Conservation (phyloP, 139 green algal species). For the Mesotaenium endlicherianum region DNA sequence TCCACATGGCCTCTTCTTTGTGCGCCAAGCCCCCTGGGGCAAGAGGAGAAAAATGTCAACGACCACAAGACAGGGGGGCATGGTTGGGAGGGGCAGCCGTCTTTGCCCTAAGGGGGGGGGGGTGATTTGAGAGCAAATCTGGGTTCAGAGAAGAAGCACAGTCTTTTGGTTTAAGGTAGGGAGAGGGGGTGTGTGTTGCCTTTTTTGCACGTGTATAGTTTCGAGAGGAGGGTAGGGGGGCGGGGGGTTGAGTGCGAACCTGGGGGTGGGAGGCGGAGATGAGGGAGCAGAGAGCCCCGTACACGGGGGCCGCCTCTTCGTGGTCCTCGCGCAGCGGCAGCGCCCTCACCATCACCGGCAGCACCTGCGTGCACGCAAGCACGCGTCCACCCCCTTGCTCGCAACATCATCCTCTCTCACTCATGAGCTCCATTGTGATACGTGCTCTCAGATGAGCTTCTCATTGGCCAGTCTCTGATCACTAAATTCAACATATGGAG, state of each 20-base stretch:
- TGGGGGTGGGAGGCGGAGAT: not conserved
- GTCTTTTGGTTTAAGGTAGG: not conserved
- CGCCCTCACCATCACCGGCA: conserved; percentile 62
- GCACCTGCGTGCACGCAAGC: conserved; percentile 49
- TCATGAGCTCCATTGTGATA: not conserved
- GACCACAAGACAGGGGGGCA: not conserved
- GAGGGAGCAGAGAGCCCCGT: conserved; percentile 34
- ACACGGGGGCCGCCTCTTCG: conserved; percentile 41
- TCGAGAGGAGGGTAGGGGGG: not conserved
- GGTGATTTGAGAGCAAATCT: not conserved
- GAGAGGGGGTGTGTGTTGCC: not conserved
- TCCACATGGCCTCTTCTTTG: not conserved
- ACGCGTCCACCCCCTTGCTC: not conserved
- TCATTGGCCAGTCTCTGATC: not conserved
- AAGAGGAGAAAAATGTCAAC: no score
- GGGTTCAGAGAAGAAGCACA: conserved; percentile 6
- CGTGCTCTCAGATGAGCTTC: not conserved
- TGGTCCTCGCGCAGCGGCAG: conserved; percentile 57
- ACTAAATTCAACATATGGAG: not conserved
- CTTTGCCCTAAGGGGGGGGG: not conserved
- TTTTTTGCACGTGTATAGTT: not conserved
- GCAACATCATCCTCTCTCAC: conserved; percentile 3
- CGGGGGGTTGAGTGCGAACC: not conserved
- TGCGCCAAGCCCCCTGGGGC: not conserved
- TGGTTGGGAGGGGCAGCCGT: not conserved